Conservation (phyloP, 768 basidiomycete species). For the Kwoniella heveanensis region DNA sequence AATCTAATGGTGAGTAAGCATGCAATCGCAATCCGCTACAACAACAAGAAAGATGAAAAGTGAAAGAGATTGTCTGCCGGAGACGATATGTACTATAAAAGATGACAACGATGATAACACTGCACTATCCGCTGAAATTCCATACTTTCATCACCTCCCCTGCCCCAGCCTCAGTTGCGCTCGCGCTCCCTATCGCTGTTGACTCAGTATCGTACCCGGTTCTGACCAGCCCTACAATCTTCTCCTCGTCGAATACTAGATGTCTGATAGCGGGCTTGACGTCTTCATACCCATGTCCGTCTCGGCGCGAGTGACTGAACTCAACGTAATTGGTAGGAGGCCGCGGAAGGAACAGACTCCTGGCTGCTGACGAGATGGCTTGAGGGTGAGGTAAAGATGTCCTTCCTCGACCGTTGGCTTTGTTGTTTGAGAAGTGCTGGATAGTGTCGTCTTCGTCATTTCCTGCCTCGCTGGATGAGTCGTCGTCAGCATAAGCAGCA, state of each 20-base stretch:
- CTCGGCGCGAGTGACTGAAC: neutral
- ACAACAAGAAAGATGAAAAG: no score
- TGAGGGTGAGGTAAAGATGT: slow-evolving; percentile 44
- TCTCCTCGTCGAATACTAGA: slow-evolving; percentile 55
- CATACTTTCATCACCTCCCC: slow-evolving; percentile 47
- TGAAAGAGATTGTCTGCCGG: neutral
- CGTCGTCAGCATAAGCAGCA: neutral
- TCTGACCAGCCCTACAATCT: slow-evolving; percentile 52
- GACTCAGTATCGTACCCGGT: no score
- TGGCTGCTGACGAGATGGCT: slow-evolving; percentile 50
- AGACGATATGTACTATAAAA: no score
- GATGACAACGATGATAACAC: no score
- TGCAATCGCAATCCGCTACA: no score
- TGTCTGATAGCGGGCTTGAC: slow-evolving; percentile 30
- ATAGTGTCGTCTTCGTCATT: neutral
- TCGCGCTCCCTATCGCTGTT: no score
- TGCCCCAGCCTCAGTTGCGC: neutral
- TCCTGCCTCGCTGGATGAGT: neutral
- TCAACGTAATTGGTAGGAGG: slow-evolving; percentile 23
- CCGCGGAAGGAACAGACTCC: slow-evolving; percentile 42
- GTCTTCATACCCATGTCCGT: neutral
- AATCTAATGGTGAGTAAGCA: no score
- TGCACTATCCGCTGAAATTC: slow-evolving; percentile 33
- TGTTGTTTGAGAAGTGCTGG: neutral
- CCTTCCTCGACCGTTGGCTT: neutral